Evolutionary conservation across 2,329 filamentous ascomycete genomes (phyloP).

Genomic region (Neurospora sp.): DNA sequence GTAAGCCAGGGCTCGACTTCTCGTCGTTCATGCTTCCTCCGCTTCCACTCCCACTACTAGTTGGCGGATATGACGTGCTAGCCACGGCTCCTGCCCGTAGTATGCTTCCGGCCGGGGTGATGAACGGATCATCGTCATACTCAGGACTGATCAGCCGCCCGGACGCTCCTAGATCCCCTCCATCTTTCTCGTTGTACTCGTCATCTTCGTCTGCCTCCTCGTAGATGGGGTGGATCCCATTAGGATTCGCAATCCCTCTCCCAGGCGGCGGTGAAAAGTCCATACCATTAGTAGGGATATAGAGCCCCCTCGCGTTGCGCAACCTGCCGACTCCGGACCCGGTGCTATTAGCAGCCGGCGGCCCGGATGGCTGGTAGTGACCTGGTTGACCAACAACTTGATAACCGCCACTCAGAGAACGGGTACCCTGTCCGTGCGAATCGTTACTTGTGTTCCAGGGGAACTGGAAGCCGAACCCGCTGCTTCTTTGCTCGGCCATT

Average conservation of each 20-base stretch:
- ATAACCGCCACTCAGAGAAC: not conserved
- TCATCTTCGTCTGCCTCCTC: conserved; percentile 47
- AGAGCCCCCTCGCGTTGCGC: conserved; percentile 26
- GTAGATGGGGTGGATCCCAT: conserved; percentile 46
- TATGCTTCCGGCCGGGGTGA: conserved; percentile 29
- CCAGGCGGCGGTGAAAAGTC: conserved; percentile 18
- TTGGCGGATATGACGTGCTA: conserved; percentile 5
- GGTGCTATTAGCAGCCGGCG: not conserved
- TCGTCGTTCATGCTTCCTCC: conserved; percentile 3
- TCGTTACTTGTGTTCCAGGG: not conserved
- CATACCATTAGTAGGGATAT: conserved; percentile 23
- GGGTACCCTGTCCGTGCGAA: not conserved
- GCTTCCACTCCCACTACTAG: conserved; percentile 12
- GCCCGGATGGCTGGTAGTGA: not conserved
- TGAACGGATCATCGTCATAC: conserved; percentile 35
- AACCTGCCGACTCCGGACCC: conserved; percentile 24
- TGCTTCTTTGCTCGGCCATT: not conserved
- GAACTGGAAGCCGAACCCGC: not conserved
- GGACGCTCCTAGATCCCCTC: conserved; percentile 9
- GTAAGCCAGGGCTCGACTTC: not conserved
- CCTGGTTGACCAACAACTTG: not conserved
- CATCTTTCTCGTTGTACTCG: conserved; percentile 17
- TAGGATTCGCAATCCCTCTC: conserved; percentile 13
- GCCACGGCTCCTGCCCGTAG: conserved; percentile 11
- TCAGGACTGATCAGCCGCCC: conserved; percentile 13